Conservation (phyloP, 371 early-diverging fungal species). For the Blakeslea trispora region DNA sequence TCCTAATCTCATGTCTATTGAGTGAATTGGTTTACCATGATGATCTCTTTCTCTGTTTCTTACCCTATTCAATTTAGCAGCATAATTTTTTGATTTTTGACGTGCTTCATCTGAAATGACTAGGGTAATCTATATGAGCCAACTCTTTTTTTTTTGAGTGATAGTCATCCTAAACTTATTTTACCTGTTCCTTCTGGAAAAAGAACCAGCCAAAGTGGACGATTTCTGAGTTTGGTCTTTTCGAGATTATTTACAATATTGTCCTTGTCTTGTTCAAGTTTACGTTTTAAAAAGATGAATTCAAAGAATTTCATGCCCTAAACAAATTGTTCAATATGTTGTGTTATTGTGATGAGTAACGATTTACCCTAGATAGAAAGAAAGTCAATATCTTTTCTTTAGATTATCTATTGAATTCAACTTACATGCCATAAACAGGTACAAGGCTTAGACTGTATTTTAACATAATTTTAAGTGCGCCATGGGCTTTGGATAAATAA, state of each 20-base stretch:
- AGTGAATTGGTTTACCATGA: too few species aligned
- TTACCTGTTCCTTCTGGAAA: constrained; percentile 92
- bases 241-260: constrained; percentile 51
- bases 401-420: too few species aligned
- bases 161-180: background rate
- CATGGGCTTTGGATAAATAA: constrained; percentile 69
- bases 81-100: constrained; percentile 47
- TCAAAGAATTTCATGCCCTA: constrained; percentile 90
- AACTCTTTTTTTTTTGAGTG: too few species aligned
- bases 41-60: constrained; percentile 9
- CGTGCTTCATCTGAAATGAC: constrained; percentile 60
- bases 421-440: constrained; percentile 84
- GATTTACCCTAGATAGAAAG: too few species aligned
- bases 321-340: too few species aligned
- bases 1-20: too few species aligned
- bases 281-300: constrained; percentile 85
- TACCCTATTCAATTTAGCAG: constrained; percentile 58
- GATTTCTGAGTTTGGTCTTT: constrained; percentile 30
- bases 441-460: constrained; percentile 75
- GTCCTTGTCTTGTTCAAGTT: constrained; percentile 72
- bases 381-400: too few species aligned
- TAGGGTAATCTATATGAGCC: constrained; percentile 7
- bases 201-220: constrained; percentile 83
- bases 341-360: constrained; percentile 1
- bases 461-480: constrained; percentile 81